phyloP scores from a whole-genome alignment of 306 rosid species.

The Gastrolobium villosum region DNA sequence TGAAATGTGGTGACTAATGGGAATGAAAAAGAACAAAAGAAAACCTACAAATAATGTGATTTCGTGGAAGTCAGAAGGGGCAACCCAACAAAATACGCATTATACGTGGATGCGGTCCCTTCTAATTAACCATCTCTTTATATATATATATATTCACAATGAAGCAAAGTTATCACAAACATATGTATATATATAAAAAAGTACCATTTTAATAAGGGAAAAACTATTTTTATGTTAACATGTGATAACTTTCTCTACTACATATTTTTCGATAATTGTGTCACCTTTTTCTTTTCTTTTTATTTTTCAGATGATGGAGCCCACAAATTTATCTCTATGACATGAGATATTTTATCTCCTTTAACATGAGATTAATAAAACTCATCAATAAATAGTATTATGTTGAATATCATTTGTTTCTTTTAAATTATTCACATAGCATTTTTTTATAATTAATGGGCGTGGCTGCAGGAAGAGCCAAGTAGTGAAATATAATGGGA shows the following conservation, averaged over 20 bases:
- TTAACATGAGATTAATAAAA: too few species aligned
- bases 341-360: too few species aligned
- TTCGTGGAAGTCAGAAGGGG: slow-evolving; percentile 40
- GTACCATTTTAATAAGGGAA: too few species aligned
- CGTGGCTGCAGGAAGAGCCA: neutral
- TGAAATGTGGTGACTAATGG: slow-evolving; percentile 55
- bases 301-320: too few species aligned
- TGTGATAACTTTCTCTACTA: too few species aligned
- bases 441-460: neutral
- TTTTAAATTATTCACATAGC: neutral
- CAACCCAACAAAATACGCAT: slow-evolving; percentile 34
- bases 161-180: neutral
- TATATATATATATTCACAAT: neutral
- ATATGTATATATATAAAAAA: neutral
- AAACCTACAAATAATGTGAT: slow-evolving; percentile 50
- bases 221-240: too few species aligned
- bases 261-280: too few species aligned
- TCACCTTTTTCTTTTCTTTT: too few species aligned
- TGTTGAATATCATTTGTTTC: neutral
- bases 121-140: neutral
- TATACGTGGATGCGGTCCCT: slow-evolving; percentile 41
- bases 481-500: neutral
- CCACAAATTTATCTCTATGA: too few species aligned
- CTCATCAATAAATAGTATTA: neutral
- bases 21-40: slow-evolving; percentile 52